Evolutionary conservation across 352 stramenopile genomes (phyloP).

Genomic region (Phytophthora litchii): DNA sequence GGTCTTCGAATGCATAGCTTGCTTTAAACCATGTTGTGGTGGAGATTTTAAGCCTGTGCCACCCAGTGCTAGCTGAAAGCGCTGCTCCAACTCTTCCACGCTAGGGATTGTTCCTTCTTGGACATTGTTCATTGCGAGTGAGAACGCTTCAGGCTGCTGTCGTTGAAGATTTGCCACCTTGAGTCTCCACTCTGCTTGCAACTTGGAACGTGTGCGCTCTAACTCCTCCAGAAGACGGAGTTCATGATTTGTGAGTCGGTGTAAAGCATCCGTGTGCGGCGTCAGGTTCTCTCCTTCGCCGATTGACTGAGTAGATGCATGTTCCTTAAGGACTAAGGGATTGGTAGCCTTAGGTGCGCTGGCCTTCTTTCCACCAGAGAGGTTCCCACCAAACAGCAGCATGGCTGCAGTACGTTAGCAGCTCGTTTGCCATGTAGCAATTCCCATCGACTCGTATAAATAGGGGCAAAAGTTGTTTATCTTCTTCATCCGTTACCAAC

Average conservation of each 20-base stretch:
- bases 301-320: not conserved
- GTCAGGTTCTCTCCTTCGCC: conserved; percentile 26
- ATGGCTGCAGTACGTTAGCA: conserved; percentile 27
- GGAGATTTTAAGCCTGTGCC: conserved; percentile 20
- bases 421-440: not conserved
- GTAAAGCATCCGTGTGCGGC: conserved; percentile 66
- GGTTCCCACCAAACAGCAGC: conserved; percentile 74
- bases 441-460: conserved; percentile 17
- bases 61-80: conserved; percentile 40
- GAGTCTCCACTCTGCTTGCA: conserved; percentile 71
- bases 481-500: conserved; percentile 12
- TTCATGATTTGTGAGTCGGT: conserved; percentile 80
- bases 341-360: conserved; percentile 11
- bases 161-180: conserved; percentile 62
- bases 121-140: conserved; percentile 22
- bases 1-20: conserved; percentile 51
- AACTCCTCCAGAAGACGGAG: conserved; percentile 77
- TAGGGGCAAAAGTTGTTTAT: conserved; percentile 7
- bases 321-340: not conserved
- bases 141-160: conserved; percentile 42
- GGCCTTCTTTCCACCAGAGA: conserved; percentile 42
- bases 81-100: conserved; percentile 50
- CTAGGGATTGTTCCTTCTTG: conserved; percentile 19
- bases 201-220: conserved; percentile 69
- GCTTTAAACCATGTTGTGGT: conserved; percentile 29